phyloP scores from a whole-genome alignment of 352 stramenopile genomes.

The Globisporangium megalacanthum region DNA sequence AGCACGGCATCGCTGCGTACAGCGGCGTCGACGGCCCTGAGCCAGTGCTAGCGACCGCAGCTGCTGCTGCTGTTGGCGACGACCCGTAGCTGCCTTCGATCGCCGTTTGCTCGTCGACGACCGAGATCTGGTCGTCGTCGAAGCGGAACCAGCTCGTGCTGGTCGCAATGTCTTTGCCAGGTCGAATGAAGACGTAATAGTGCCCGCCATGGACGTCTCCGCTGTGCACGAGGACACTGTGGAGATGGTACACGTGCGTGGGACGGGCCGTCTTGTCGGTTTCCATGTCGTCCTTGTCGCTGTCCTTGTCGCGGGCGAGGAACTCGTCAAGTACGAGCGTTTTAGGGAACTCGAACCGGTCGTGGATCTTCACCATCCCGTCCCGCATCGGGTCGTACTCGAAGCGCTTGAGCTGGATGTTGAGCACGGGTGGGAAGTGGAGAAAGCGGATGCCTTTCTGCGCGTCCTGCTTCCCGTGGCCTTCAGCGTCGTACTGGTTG shows the following conservation, averaged over 20 bases:
- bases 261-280: slow-evolving; percentile 2
- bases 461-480: slow-evolving; percentile 86
- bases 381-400: slow-evolving; percentile 85
- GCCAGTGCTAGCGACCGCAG: slow-evolving; percentile 5
- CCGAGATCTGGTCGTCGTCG: slow-evolving; percentile 82
- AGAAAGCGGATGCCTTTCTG: slow-evolving; percentile 86
- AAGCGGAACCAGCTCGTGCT: slow-evolving; percentile 79
- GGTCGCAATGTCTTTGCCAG: slow-evolving; percentile 52
- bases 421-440: slow-evolving; percentile 86
- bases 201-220: slow-evolving; percentile 83
- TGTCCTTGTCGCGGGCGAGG: slow-evolving; percentile 16
- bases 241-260: slow-evolving; percentile 66
- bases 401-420: slow-evolving; percentile 91
- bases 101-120: slow-evolving; percentile 58
- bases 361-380: slow-evolving; percentile 87
- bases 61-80: not conserved
- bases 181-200: slow-evolving; percentile 89
- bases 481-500: slow-evolving; percentile 92
- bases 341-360: slow-evolving; percentile 84
- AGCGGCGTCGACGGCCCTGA: slow-evolving; percentile 36
- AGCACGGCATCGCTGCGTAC: slow-evolving; percentile 48
- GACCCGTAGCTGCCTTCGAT: slow-evolving; percentile 82
- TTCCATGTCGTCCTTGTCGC: too few species aligned
- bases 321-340: slow-evolving; percentile 73
- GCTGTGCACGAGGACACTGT: slow-evolving; percentile 84